phyloP scores from a whole-genome alignment of 176 grass and related monocot species.

The Sorghum bicolor region Sorghum_bicolor_NCBIv3 NC_012872.2:11744001-11744500 shows the following conservation, averaged over 20 bases:
- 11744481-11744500: neutral
- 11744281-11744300: constrained; percentile 22
- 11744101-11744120: constrained; percentile 35
- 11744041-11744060: neutral
- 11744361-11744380: neutral
- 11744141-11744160: constrained; percentile 2
- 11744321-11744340: neutral
- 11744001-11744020: constrained; percentile 27
- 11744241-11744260: neutral
- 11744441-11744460: rapidly evolving
- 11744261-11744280: constrained; percentile 19
- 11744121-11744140: neutral
- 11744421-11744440: neutral
- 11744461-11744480: neutral
- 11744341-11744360: neutral
- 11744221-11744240: neutral
- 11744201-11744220: neutral
- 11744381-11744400: neutral
- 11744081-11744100: constrained; percentile 65
- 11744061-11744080: constrained; percentile 42
- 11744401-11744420: neutral
- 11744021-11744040: neutral
- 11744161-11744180: constrained; percentile 20
- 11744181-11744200: constrained; percentile 29
- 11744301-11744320: neutral